Evolutionary conservation across 2,329 filamentous ascomycete species (phyloP).

Genomic region (Cercospora sp.): DNA sequence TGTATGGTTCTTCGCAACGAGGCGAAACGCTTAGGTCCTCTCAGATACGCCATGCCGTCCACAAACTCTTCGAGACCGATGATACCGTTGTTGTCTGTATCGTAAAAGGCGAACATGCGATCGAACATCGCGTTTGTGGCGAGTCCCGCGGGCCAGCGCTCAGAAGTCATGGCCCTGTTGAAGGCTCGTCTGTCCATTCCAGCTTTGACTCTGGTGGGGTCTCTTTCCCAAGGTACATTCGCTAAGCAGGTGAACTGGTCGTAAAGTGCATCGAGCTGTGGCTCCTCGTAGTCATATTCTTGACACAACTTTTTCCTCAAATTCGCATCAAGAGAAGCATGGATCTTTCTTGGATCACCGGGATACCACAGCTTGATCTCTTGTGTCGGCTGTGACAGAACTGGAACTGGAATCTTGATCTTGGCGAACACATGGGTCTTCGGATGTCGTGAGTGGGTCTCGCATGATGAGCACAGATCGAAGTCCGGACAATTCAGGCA

Average conservation of each 20-base stretch:
- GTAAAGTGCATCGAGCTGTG: slow-evolving; percentile 89
- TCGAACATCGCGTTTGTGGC: slow-evolving; percentile 90
- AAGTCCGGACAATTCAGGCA: slow-evolving; percentile 96
- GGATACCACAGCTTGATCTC: slow-evolving; percentile 85
- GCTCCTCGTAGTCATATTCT: slow-evolving; percentile 63
- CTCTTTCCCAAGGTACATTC: slow-evolving; percentile 77
- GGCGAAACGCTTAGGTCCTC: slow-evolving; percentile 60
- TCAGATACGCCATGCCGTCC: slow-evolving; percentile 69
- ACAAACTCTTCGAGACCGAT: slow-evolving; percentile 94
- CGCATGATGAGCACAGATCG: slow-evolving; percentile 91
- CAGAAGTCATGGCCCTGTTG: slow-evolving; percentile 74
- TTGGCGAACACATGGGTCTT: slow-evolving; percentile 98
- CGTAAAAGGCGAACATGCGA: slow-evolving; percentile 95
- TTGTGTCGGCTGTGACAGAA: slow-evolving; percentile 73
- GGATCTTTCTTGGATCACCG: slow-evolving; percentile 74
- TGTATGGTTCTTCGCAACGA: slow-evolving; percentile 75
- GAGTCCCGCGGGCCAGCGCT: slow-evolving; percentile 65
- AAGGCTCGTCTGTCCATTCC: slow-evolving; percentile 94
- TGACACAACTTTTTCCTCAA: slow-evolving; percentile 63
- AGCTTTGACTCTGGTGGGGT: slow-evolving; percentile 73
- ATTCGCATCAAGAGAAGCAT: slow-evolving; percentile 64
- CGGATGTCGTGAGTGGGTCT: slow-evolving; percentile 63
- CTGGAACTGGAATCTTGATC: slow-evolving; percentile 83
- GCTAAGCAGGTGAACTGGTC: slow-evolving; percentile 96
- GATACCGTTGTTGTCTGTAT: slow-evolving; percentile 81